Evolutionary conservation across 768 basidiomycete genomes (phyloP).

Genomic region (Phlebiopsis gigantea): DNA sequence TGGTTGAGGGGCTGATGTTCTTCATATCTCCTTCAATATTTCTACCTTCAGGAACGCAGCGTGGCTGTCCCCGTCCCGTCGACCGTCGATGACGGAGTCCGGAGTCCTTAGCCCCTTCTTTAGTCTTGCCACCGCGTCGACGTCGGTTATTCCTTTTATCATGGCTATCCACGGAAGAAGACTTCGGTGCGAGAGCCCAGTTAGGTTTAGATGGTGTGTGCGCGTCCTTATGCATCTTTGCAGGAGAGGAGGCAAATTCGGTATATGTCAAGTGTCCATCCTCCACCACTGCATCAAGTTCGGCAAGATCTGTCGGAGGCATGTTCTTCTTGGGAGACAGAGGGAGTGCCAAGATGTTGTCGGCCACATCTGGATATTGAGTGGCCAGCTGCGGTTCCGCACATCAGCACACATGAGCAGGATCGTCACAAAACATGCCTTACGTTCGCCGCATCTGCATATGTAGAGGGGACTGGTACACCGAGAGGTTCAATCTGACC

Average conservation of each 20-base stretch:
- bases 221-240: neutral
- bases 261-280: too few relatives aligned
- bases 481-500: slow-evolving; percentile 14
- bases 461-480: slow-evolving; percentile 17
- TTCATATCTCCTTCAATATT: neutral
- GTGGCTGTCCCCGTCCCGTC: neutral
- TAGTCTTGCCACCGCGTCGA: neutral
- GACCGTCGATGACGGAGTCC: neutral
- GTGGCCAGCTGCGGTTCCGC: slow-evolving; percentile 12
- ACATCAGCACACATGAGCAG: neutral
- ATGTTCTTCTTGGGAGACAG: neutral
- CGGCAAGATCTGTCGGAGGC: neutral
- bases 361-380: slow-evolving; percentile 14
- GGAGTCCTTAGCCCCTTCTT: neutral
- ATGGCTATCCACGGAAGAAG: neutral
- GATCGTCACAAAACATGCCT: neutral
- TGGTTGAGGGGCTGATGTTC: neutral
- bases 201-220: slow-evolving; percentile 9
- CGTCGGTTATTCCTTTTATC: neutral
- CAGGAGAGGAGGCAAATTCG: too few relatives aligned
- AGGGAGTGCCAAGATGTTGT: slow-evolving; percentile 13
- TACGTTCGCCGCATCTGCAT: slow-evolving; percentile 22
- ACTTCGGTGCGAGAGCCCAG: slow-evolving; percentile 13
- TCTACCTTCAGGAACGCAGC: neutral
- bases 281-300: neutral